phyloP scores from a whole-genome alignment of 257 asterid genomes.

The Plantago major region DNA sequence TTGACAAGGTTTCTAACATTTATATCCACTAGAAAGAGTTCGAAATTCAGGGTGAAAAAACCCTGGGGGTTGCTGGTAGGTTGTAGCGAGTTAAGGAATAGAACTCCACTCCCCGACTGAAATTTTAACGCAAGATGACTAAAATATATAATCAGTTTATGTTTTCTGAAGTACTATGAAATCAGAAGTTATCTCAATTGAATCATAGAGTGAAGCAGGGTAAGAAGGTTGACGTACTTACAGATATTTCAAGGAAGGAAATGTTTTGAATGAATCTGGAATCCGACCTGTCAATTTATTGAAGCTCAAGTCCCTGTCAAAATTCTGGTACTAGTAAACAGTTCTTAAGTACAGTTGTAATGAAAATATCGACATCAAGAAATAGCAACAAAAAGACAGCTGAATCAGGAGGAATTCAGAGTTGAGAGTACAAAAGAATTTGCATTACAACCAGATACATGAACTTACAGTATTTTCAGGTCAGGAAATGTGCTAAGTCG shows the following conservation, averaged over 20 bases:
- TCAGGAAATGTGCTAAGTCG: conserved; percentile 38
- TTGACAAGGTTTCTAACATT: too few species aligned
- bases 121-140: too few species aligned
- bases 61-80: not conserved
- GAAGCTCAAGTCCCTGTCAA: conserved; percentile 62
- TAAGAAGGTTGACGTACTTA: conserved; percentile 25
- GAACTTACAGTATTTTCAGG: conserved; percentile 42
- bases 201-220: not conserved
- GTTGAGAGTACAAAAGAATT: not conserved
- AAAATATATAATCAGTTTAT: not conserved
- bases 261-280: conserved; percentile 42
- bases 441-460: conserved; percentile 3
- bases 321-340: not conserved
- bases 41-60: too few species aligned
- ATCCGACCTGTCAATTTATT: conserved; percentile 56
- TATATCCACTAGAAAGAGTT: too few species aligned
- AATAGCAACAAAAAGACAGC: too few species aligned
- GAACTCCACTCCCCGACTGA: too few species aligned
- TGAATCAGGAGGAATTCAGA: not conserved
- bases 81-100: too few species aligned
- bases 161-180: not conserved
- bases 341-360: not conserved
- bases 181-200: not conserved
- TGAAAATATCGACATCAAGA: too few species aligned
- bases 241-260: conserved; percentile 45